Conservation (phyloP, 352 stramenopile species). For the Chrysophaeum taylorii region DNA sequence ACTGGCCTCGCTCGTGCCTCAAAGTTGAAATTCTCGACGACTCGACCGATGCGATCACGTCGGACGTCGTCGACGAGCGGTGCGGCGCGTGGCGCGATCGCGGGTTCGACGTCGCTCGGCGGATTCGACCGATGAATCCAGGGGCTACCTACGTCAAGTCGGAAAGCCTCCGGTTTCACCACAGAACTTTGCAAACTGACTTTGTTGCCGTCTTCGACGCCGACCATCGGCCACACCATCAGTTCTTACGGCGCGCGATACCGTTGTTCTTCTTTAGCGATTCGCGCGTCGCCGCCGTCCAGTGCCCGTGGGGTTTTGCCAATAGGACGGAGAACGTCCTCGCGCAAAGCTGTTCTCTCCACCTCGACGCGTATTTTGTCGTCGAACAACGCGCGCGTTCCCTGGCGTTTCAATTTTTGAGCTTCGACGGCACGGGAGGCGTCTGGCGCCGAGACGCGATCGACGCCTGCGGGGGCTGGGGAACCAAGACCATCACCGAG, state of each 20-base stretch:
- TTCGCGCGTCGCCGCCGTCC: constrained; percentile 20
- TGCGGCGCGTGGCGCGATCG: no score
- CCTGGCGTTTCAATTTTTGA: constrained; percentile 2
- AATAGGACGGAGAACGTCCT: constrained; percentile 27
- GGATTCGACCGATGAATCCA: no score
- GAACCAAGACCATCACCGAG: constrained; percentile 28
- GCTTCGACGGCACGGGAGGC: constrained; percentile 28
- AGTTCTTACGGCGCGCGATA: constrained; percentile 20
- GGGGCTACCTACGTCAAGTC: no score
- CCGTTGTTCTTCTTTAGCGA: constrained; percentile 23
- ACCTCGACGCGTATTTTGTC: constrained; percentile 18
- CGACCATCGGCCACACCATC: constrained; percentile 20
- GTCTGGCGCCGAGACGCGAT: constrained; percentile 24
- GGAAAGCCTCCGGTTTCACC: constrained; percentile 17
- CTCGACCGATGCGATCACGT: constrained; percentile 20
- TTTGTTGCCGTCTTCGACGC: constrained; percentile 27
- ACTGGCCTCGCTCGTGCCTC: constrained; percentile 26
- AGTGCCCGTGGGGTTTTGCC: constrained; percentile 23
- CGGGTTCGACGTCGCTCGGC: no score
- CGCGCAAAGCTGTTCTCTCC: constrained; percentile 22
- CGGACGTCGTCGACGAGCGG: no score
- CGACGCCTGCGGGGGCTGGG: constrained; percentile 15
- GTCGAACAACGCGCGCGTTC: constrained; percentile 19
- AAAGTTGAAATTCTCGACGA: constrained; percentile 25
- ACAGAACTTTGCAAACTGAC: constrained; percentile 15